These are phyloP conservation scores for Backusella psychrophila DNA, from an alignment of 192 early-diverging fungal genomes.

Conservation along the genomic window DNA sequence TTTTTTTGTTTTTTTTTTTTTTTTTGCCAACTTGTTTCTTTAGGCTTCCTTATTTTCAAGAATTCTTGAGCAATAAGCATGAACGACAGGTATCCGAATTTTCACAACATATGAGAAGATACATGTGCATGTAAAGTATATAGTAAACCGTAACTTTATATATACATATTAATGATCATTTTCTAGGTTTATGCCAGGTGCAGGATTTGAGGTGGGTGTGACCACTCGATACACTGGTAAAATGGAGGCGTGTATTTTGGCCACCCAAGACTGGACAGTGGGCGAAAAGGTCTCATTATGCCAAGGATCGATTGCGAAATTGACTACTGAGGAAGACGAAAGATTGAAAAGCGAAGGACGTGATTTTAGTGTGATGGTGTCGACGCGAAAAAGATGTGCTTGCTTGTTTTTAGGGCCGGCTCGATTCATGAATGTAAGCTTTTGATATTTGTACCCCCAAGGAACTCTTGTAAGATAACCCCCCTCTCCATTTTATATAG, in stretches of 20 bases:
- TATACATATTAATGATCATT: neutral
- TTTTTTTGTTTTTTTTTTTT: neutral
- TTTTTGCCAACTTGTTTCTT: neutral
- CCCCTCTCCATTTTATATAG: constrained; percentile 20
- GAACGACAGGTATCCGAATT: constrained; percentile 40
- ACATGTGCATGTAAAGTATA: constrained; percentile 28
- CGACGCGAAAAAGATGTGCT: constrained; percentile 39
- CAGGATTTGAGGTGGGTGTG: constrained; percentile 55
- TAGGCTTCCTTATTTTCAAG: constrained; percentile 24
- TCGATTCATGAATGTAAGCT: constrained; percentile 59
- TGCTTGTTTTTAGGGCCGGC: constrained; percentile 62
- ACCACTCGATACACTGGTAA: constrained; percentile 50
- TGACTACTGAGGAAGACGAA: constrained; percentile 48
- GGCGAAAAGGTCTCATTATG: constrained; percentile 51
- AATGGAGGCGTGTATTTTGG: constrained; percentile 54
- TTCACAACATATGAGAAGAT: constrained; percentile 41
- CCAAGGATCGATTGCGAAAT: constrained; percentile 46
- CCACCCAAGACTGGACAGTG: constrained; percentile 41
- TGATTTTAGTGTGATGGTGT: constrained; percentile 54
- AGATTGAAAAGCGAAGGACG: constrained; percentile 43
- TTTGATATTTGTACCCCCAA: neutral
- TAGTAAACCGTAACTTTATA: too few relatives aligned
- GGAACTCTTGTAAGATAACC: too few relatives aligned
- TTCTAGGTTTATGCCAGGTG: constrained; percentile 44
- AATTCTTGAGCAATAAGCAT: constrained; percentile 27